phyloP scores from a whole-genome alignment of 345 rosid genomes.

The Ailanthus altissimus region DNA sequence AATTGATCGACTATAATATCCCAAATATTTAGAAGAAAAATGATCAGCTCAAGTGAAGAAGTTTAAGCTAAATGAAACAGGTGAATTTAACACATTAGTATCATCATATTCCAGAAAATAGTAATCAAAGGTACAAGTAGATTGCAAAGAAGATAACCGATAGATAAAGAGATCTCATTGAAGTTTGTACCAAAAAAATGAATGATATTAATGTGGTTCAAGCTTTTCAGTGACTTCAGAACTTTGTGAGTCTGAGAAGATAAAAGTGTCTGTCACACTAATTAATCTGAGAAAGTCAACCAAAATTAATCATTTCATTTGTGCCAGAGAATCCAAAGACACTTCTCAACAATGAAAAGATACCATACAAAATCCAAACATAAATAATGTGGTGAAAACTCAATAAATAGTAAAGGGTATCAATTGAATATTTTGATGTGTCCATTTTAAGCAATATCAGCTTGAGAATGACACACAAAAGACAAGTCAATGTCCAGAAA shows the following conservation, averaged over 20 bases:
- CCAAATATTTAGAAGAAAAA: constrained; percentile 1
- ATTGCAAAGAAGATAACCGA: background rate
- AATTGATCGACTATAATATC: background rate
- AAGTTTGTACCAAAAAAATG: background rate
- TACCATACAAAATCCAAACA: constrained; percentile 2
- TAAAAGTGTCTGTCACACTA: background rate
- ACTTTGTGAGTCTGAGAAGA: background rate
- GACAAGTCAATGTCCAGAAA: too few relatives aligned
- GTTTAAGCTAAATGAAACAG: background rate
- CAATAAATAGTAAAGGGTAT: background rate
- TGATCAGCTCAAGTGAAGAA: background rate
- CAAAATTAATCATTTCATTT: background rate
- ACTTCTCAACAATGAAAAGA: background rate
- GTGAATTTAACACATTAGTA: background rate
- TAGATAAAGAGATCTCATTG: background rate
- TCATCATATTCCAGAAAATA: background rate
- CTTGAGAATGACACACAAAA: too few relatives aligned
- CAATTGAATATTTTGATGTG: background rate
- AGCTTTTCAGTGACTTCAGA: background rate
- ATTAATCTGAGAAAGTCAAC: background rate
- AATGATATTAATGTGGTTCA: background rate
- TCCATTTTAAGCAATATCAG: too few relatives aligned
- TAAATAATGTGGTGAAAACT: background rate
- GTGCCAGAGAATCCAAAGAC: background rate
- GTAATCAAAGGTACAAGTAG: constrained; percentile 3